Percentiles rank a stretch among this genome's conserved stretches.
Conservation (phyloP, 257 asterid genomes). For the Salvia splendens region DNA sequence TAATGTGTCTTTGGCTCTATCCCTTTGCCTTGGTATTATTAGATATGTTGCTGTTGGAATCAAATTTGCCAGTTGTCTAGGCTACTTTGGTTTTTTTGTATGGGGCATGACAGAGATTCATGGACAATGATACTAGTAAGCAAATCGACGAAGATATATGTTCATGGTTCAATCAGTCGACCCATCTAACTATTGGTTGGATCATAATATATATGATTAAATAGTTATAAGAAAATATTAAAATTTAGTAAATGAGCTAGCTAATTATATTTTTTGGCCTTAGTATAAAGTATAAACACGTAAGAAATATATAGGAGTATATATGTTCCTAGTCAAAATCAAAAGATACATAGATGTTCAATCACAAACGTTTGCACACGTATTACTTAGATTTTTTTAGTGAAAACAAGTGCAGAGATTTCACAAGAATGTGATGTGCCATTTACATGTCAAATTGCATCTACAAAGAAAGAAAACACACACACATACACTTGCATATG, state of each 20-base stretch:
- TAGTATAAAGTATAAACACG: too few relatives aligned
- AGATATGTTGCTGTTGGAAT: constrained; percentile 53
- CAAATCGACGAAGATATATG: too few relatives aligned
- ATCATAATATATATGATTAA: too few relatives aligned
- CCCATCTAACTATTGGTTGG: too few relatives aligned
- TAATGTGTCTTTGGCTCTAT: constrained; percentile 57
- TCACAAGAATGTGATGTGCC: constrained; percentile 28
- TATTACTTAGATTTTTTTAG: not conserved
- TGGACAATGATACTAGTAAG: constrained; percentile 35
- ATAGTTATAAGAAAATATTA: too few relatives aligned
- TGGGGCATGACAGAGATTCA: constrained; percentile 21
- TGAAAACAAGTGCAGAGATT: constrained; percentile 22
- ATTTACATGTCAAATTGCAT: constrained; percentile 14
- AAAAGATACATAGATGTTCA: not conserved
- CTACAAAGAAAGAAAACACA: not conserved
- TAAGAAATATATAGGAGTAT: not conserved
- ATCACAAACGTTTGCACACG: not conserved
- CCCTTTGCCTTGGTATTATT: constrained; percentile 43
- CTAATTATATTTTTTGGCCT: not conserved
- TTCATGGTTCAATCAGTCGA: too few relatives aligned
- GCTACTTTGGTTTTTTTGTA: constrained; percentile 29
- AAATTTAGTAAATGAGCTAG: not conserved
- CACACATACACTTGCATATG: constrained; percentile 14
- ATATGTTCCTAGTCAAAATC: not conserved
- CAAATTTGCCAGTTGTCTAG: constrained; percentile 69